Evolutionary conservation across 2,329 filamentous ascomycete species (phyloP).

Genomic region (Acephala macrosclerotiorum): DNA sequence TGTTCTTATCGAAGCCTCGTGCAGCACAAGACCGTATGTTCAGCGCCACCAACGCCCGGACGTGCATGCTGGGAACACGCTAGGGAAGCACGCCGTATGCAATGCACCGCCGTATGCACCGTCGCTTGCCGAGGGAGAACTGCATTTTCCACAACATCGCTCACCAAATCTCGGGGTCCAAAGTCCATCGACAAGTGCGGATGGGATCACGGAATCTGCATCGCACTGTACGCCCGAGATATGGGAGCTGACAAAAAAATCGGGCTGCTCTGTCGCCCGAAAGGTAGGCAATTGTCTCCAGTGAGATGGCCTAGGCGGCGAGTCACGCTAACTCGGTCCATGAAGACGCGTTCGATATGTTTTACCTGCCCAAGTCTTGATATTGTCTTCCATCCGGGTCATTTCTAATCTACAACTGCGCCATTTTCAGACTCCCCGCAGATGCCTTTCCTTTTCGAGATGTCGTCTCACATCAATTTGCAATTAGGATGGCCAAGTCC

Average conservation of each 20-base stretch:
- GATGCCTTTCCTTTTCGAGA: background rate
- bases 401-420: background rate
- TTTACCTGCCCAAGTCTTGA: background rate
- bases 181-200: constrained; percentile 1
- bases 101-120: background rate
- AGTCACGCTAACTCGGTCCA: background rate
- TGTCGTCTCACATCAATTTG: constrained; percentile 38
- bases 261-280: background rate
- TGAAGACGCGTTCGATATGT: background rate
- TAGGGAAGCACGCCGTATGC: background rate
- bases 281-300: background rate
- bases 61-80: background rate
- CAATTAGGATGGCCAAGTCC: constrained; percentile 43
- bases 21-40: background rate
- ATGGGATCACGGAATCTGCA: background rate
- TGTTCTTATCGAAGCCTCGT: constrained; percentile 10
- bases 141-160: background rate
- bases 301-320: background rate
- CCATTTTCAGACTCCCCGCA: constrained; percentile 2
- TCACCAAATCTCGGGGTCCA: background rate
- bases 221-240: background rate
- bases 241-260: background rate
- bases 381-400: background rate
- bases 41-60: background rate
- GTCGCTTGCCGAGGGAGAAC: too few relatives aligned